Evolutionary conservation across 495 filamentous ascomycete genomes (phyloP).

Genomic region (Xylaria nigripes): DNA sequence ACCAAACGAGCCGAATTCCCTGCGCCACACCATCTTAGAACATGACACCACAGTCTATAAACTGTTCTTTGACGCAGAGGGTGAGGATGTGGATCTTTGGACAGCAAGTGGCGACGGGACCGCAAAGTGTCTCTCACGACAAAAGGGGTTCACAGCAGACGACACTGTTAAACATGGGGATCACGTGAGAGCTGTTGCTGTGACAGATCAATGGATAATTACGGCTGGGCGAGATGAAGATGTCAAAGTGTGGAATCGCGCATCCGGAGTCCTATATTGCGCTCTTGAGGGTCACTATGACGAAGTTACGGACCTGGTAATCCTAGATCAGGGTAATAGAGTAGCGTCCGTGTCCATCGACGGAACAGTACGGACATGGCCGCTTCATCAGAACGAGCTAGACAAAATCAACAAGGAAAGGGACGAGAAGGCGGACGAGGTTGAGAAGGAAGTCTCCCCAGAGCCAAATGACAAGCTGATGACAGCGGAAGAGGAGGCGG

Average conservation of each 20-base stretch:
- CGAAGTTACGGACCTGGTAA: slow-evolving; percentile 72
- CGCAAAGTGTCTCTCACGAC: slow-evolving; percentile 61
- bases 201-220: slow-evolving; percentile 70
- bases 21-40: slow-evolving; percentile 55
- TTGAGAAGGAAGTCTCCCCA: slow-evolving; percentile 35
- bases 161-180: slow-evolving; percentile 72
- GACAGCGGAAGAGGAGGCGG: slow-evolving; percentile 76
- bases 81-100: slow-evolving; percentile 69
- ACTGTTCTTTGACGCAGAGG: slow-evolving; percentile 51
- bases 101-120: slow-evolving; percentile 84
- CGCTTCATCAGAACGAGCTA: slow-evolving; percentile 55
- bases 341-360: slow-evolving; percentile 82
- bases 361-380: slow-evolving; percentile 78
- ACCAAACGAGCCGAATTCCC: slow-evolving; percentile 31
- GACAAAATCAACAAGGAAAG: slow-evolving; percentile 47
- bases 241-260: slow-evolving; percentile 75
- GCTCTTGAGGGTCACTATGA: slow-evolving; percentile 82
- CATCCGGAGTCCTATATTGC: slow-evolving; percentile 66
- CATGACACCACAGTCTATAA: slow-evolving; percentile 89
- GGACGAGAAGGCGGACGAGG: slow-evolving; percentile 42
- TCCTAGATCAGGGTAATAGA: slow-evolving; percentile 47
- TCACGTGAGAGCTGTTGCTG: slow-evolving; percentile 75
- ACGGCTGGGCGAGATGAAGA: slow-evolving; percentile 89
- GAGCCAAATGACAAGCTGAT: slow-evolving; percentile 40
- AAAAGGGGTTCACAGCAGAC: slow-evolving; percentile 58